Percentiles rank a stretch among this genome's conserved stretches.
phyloP scores from a whole-genome alignment of 129 eudicot genomes.

The Oenanthe sinensis region DNA sequence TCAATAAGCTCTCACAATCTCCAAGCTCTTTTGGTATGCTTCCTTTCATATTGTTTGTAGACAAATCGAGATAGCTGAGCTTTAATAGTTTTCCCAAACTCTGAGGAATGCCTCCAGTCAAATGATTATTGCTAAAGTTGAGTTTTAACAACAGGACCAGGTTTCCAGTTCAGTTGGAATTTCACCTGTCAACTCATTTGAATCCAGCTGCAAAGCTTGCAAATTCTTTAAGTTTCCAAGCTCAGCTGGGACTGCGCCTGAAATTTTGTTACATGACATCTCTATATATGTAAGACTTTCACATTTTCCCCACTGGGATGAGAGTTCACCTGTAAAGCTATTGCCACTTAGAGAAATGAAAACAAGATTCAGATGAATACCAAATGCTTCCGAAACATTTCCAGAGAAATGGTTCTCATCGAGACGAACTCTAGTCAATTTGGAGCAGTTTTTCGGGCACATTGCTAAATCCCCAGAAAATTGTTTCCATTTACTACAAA shows the following conservation, averaged over 20 bases:
- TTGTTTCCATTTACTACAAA: conserved; percentile 11
- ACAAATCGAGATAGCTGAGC: conserved; percentile 57
- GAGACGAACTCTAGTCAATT: conserved; percentile 8
- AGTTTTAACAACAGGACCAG: conserved; percentile 29
- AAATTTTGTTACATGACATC: conserved; percentile 45
- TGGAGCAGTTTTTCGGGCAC: conserved; percentile 16
- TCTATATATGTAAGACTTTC: conserved; percentile 37
- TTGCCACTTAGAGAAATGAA: conserved; percentile 10
- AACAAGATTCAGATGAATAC: conserved; percentile 17
- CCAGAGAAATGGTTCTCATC: conserved; percentile 23
- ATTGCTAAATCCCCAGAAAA: conserved; percentile 13
- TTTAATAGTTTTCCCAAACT: conserved; percentile 32
- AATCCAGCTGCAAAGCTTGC: conserved; percentile 28
- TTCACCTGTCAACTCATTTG: conserved; percentile 56
- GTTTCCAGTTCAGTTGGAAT: conserved; percentile 53
- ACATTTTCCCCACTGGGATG: conserved; percentile 42
- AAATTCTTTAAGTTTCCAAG: conserved; percentile 46
- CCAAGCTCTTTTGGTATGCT: conserved; percentile 48
- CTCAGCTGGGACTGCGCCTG: conserved; percentile 61
- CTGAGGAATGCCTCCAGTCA: conserved; percentile 52
- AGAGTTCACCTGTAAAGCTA: conserved; percentile 25
- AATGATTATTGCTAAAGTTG: conserved; percentile 50
- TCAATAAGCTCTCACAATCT: conserved; percentile 31
- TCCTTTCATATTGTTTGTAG: conserved; percentile 43
- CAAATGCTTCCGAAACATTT: conserved; percentile 25